A percentile compares a stretch with the other conserved stretches of the same genome.
These are phyloP conservation scores for Alloteropsis semialata DNA, from an alignment of 176 grass and related monocot species.

Conservation along the genomic window DNA sequence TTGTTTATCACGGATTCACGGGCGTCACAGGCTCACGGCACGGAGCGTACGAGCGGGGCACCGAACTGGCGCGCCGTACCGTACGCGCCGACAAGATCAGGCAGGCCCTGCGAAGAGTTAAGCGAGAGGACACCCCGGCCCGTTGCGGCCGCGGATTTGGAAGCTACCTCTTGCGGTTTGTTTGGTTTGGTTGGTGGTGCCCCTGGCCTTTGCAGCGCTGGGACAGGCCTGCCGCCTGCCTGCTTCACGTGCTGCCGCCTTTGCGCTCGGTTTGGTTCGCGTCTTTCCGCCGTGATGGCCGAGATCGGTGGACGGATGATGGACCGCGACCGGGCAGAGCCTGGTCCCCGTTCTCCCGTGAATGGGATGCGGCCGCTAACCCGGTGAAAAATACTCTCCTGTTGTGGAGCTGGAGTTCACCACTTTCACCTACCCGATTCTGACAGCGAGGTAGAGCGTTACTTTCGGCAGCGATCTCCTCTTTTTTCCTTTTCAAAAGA, in stretches of 20 bases:
- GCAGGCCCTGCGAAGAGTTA: background rate
- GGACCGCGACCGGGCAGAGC: background rate
- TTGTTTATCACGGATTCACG: background rate
- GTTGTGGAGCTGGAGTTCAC: background rate
- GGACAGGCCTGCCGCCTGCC: slow-evolving; percentile 1
- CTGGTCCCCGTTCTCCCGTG: background rate
- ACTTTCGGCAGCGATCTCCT: background rate
- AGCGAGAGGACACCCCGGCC: background rate
- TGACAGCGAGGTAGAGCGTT: background rate
- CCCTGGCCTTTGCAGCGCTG: background rate
- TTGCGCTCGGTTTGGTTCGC: background rate
- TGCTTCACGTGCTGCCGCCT: slow-evolving; percentile 26
- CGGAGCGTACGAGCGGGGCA: background rate
- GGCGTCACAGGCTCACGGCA: background rate
- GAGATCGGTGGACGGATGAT: background rate
- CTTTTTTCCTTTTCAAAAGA: background rate
- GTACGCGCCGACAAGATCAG: slow-evolving; percentile 35
- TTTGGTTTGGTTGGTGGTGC: background rate
- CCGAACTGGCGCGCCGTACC: background rate
- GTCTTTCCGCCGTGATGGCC: background rate
- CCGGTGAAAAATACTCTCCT: background rate
- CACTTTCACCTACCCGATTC: background rate
- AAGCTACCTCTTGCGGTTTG: background rate
- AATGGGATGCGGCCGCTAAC: slow-evolving; percentile 34
- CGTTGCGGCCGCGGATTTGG: slow-evolving; percentile 6